Evolutionary conservation across 768 basidiomycete species (phyloP), one percentile per base, ranked within the genome.

Genomic region (Serendipita vermifera): DNA sequence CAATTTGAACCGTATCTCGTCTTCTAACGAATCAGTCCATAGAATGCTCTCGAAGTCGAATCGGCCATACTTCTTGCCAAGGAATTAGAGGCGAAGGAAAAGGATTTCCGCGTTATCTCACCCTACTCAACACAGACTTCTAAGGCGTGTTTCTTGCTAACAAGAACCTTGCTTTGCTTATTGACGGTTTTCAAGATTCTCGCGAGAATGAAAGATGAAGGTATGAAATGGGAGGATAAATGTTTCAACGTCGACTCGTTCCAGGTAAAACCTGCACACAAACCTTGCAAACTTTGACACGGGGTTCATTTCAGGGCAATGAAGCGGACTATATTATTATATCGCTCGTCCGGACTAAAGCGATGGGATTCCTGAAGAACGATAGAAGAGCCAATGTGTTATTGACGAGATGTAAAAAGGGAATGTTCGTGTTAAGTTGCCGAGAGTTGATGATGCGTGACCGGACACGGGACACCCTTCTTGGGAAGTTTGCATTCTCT

Each of bases 331-430:
- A 77, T 29, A 82, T 88, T 41, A 74, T 88, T 58, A 74, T 88
- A 43, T 87, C 86, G 5, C 60, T 85, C 14, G 85, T 85, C 3
- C 75, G 85, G 24, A 75, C 84, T 0, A 68, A 67, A 32, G 74
- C 72, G 3, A 69, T 83, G 43, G 88, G 87, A 3, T 91, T 91
- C 60, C 71, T 91, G 32, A 64, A 67, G 13, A 81, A 81, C 62
- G 60, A 74, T 7, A 75, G 82, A 27, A 75, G 88, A 15, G 82
- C 84, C 55, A 90, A 91, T 80, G 87, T 91, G 57, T 88, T 91
- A 86, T 80, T 90, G 5, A 83, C 81, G 43, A 78, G 88, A 33
- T 87, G 83, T 73, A 83, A 83, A 65, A 73, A 69, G 51, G 82
- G 80, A 29, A 89, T 90, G 86, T 80, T 80, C 57, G 83, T 91